These are phyloP conservation scores for Mycoemilia scoparia DNA, from an alignment of 192 early-diverging fungal species.

Conservation along the genomic window DNA sequence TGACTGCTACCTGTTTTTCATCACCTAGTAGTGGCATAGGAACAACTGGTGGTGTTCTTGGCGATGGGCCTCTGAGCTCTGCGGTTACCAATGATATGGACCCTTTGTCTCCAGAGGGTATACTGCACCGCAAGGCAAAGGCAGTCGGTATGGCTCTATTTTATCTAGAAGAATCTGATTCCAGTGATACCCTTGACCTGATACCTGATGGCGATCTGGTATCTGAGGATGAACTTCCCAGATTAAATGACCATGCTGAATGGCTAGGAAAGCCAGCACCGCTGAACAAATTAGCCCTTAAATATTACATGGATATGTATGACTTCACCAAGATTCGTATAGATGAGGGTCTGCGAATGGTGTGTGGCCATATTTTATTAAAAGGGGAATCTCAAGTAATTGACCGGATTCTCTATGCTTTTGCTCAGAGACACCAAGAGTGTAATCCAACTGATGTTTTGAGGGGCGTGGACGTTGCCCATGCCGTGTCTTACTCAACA, in stretches of 20 bases:
- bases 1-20: no score
- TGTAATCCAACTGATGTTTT: conserved; percentile 51
- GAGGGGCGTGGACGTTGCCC: conserved; percentile 48
- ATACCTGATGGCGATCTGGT: background rate
- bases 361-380: conserved; percentile 63
- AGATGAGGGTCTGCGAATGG: conserved; percentile 57
- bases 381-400: conserved; percentile 87
- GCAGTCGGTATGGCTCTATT: background rate
- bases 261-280: conserved; percentile 34
- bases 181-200: background rate
- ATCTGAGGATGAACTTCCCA: conserved; percentile 5
- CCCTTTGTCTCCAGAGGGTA: background rate
- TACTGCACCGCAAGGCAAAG: background rate
- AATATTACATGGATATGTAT: conserved; percentile 60
- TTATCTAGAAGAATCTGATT: conserved; percentile 1
- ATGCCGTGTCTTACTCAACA: conserved; percentile 70
- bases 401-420: conserved; percentile 69
- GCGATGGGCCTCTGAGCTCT: no score
- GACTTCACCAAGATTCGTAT: conserved; percentile 50
- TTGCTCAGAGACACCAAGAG: conserved; percentile 64
- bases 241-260: conserved; percentile 19
- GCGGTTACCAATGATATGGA: no score
- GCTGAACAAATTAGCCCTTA: conserved; percentile 36
- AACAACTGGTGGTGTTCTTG: no score
- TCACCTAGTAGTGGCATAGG: no score